phyloP scores from a whole-genome alignment of 169 alveolate species.

The Plasmodium chabaudi region DNA sequence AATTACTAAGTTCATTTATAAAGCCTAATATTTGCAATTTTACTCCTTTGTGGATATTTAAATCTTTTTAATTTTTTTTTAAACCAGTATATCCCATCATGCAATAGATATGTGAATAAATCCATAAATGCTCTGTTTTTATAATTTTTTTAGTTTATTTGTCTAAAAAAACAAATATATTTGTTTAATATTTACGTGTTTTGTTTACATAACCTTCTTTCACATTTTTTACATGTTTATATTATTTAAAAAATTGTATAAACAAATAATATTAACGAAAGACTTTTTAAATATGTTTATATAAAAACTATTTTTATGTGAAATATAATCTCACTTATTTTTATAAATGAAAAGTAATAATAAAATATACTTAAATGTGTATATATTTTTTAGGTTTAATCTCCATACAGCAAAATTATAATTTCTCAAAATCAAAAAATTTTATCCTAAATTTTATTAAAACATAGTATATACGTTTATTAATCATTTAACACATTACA shows the following conservation, averaged over 20 bases:
- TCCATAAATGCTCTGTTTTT: not conserved
- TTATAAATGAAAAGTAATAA: constrained; percentile 13
- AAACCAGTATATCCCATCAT: not conserved
- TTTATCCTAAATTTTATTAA: constrained; percentile 15
- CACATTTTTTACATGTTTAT: constrained; percentile 3
- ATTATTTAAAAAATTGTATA: constrained; percentile 17
- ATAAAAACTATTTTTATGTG: constrained; percentile 18
- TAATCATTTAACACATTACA: too few relatives aligned
- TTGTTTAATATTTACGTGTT: constrained; percentile 52
- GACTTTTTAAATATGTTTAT: constrained; percentile 13
- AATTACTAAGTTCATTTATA: constrained; percentile 34
- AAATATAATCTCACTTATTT: not conserved
- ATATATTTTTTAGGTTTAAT: not conserved
- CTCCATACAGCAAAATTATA: constrained; percentile 10
- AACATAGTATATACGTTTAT: too few relatives aligned
- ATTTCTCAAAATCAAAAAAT: constrained; percentile 20
- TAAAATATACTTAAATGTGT: constrained; percentile 14
- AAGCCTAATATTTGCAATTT: constrained; percentile 15
- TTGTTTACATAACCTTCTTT: constrained; percentile 13
- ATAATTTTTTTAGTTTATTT: constrained; percentile 68
- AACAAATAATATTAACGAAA: constrained; percentile 12
- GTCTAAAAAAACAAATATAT: constrained; percentile 40
- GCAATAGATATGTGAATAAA: not conserved
- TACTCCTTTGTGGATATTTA: constrained; percentile 6
- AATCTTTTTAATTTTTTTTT: constrained; percentile 27